Evolutionary conservation across 225 moss, liverwort and hornwort species (phyloP).

Genomic region (Takakia lepidozioides): DNA sequence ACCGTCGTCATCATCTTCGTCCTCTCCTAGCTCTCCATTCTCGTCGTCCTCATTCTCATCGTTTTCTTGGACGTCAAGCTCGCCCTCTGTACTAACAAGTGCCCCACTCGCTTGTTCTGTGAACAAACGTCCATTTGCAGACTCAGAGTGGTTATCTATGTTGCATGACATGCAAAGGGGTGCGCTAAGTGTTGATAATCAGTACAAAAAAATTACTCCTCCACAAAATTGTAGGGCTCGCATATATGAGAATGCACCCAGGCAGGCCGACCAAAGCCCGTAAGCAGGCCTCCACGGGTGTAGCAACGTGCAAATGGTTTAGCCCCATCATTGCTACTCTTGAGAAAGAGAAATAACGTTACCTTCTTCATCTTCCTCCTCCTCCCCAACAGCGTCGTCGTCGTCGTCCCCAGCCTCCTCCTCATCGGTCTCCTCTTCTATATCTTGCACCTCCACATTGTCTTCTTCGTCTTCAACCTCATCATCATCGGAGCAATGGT

Average conservation of each 20-base stretch:
- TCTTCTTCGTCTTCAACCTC: constrained; percentile 69
- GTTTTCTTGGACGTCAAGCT: constrained; percentile 69
- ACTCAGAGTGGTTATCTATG: constrained; percentile 10
- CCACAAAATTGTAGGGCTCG: too few relatives aligned
- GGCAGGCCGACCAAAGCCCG: too few relatives aligned
- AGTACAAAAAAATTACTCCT: too few relatives aligned
- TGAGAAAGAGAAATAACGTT: too few relatives aligned
- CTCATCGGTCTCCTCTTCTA: constrained; percentile 61
- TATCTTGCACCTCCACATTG: constrained; percentile 70
- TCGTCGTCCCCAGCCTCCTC: constrained; percentile 60
- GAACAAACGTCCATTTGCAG: neutral
- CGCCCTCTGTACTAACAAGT: constrained; percentile 60
- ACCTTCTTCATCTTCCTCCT: constrained; percentile 47
- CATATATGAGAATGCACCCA: too few relatives aligned
- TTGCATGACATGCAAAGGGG: neutral
- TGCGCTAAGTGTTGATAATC: neutral
- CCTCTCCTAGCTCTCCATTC: constrained; percentile 66
- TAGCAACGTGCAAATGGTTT: too few relatives aligned
- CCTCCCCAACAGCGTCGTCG: constrained; percentile 48
- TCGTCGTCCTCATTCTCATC: constrained; percentile 64
- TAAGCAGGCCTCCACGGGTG: too few relatives aligned
- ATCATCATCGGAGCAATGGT: constrained; percentile 56
- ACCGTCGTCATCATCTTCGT: constrained; percentile 49
- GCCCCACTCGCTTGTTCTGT: constrained; percentile 62
- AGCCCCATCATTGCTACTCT: too few relatives aligned